phyloP scores from a whole-genome alignment of 805 yeast species.

The Barnettozyma populi region DNA sequence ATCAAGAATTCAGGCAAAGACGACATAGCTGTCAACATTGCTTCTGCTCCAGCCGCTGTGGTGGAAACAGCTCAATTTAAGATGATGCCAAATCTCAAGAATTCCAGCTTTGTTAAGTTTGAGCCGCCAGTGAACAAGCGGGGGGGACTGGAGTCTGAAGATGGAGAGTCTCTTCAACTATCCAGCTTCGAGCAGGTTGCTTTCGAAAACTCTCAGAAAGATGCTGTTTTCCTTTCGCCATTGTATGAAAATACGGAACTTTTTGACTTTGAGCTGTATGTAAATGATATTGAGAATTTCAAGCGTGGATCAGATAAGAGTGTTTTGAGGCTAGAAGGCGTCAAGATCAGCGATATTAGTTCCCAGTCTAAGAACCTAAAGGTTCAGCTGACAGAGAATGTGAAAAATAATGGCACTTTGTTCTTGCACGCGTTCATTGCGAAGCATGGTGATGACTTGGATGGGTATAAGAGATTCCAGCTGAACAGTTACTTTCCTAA shows the following conservation, averaged over 20 bases:
- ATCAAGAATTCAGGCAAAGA: neutral
- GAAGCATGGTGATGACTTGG: slow-evolving; percentile 14
- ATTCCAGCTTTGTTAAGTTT: slow-evolving; percentile 10
- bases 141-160: slow-evolving; percentile 6
- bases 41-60: neutral
- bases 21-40: neutral
- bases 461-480: slow-evolving; percentile 21
- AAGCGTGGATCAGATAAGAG: slow-evolving; percentile 1
- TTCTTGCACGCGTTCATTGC: slow-evolving; percentile 29
- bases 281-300: slow-evolving; percentile 18
- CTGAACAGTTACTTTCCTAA: slow-evolving; percentile 27
- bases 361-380: slow-evolving; percentile 8
- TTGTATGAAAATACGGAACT: slow-evolving; percentile 15
- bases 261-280: slow-evolving; percentile 19
- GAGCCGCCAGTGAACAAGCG: slow-evolving; percentile 12
- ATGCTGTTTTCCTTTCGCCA: slow-evolving; percentile 18
- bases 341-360: slow-evolving; percentile 10
- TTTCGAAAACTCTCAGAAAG: slow-evolving; percentile 22
- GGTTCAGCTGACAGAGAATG: slow-evolving; percentile 15
- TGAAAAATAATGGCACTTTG: slow-evolving; percentile 28
- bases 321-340: slow-evolving; percentile 6
- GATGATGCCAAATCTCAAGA: slow-evolving; percentile 11
- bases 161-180: slow-evolving; percentile 10
- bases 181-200: slow-evolving; percentile 18
- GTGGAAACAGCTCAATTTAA: neutral